Conservation (phyloP, 1,284 basidiomycete genomes). For the Moniliophthora roreri region DNA sequence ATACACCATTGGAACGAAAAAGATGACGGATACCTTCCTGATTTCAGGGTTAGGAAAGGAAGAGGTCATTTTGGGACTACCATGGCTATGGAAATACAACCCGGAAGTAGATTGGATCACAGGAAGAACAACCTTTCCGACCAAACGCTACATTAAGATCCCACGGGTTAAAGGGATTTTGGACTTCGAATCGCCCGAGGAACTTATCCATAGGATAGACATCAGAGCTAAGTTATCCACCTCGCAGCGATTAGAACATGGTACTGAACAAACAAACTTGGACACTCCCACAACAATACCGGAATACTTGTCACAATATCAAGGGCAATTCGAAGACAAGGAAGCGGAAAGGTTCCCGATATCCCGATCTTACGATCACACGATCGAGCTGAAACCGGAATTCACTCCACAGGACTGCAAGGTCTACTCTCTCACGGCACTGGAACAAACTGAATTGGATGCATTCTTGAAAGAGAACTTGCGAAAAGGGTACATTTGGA, state of each 20-base stretch:
- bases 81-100: constrained; percentile 27
- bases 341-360: constrained; percentile 8
- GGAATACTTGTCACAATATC: constrained; percentile 2
- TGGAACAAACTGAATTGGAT: constrained; percentile 11
- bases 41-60: constrained; percentile 23
- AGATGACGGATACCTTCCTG: constrained; percentile 13
- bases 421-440: constrained; percentile 26
- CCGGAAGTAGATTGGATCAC: constrained; percentile 27
- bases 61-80: constrained; percentile 24
- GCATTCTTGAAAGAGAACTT: constrained; percentile 34
- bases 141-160: constrained; percentile 16
- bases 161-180: no score
- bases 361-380: constrained; percentile 18
- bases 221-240: not conserved
- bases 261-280: not conserved
- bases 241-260: no score
- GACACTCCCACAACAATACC: not conserved
- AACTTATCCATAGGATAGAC: not conserved
- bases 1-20: no score
- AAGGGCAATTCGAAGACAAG: constrained; percentile 22
- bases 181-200: not conserved
- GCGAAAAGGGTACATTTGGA: constrained; percentile 19
- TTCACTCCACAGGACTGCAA: constrained; percentile 22
- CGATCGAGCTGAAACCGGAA: constrained; percentile 27
- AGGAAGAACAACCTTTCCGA: constrained; percentile 19